Conservation (phyloP, 441 rosid species). For the Theobroma grandiflorum region DNA sequence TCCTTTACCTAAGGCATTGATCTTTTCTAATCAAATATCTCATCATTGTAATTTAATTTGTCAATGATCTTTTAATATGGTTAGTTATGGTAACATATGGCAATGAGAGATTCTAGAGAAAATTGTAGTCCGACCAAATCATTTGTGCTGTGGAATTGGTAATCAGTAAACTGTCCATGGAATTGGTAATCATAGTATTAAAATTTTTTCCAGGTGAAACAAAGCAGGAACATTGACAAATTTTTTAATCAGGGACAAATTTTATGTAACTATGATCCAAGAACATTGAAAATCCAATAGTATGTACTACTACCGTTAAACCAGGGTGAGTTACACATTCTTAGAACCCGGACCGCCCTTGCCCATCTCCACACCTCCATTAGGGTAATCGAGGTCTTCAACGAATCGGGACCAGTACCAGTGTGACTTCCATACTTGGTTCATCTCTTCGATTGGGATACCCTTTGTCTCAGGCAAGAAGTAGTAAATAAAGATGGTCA, state of each 20-base stretch:
- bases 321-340: slow-evolving; percentile 38
- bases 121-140: background rate
- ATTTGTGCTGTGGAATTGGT: background rate
- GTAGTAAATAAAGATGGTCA: slow-evolving; percentile 65
- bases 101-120: background rate
- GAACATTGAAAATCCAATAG: background rate
- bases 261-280: background rate
- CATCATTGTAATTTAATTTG: too few species aligned
- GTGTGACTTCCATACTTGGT: slow-evolving; percentile 69
- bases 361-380: slow-evolving; percentile 62
- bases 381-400: slow-evolving; percentile 42
- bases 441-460: slow-evolving; percentile 87
- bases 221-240: background rate
- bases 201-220: background rate
- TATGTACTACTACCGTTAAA: slow-evolving; percentile 22
- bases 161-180: background rate
- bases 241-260: background rate
- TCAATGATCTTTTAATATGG: too few species aligned
- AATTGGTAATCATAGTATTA: too few species aligned
- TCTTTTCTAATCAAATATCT: too few species aligned
- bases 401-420: slow-evolving; percentile 84
- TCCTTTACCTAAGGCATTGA: background rate
- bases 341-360: slow-evolving; percentile 52
- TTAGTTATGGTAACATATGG: too few species aligned
- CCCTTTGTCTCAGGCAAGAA: slow-evolving; percentile 93